phyloP scores from a whole-genome alignment of 371 early-diverging fungal species.

The Synchytrium microbalum region DNA sequence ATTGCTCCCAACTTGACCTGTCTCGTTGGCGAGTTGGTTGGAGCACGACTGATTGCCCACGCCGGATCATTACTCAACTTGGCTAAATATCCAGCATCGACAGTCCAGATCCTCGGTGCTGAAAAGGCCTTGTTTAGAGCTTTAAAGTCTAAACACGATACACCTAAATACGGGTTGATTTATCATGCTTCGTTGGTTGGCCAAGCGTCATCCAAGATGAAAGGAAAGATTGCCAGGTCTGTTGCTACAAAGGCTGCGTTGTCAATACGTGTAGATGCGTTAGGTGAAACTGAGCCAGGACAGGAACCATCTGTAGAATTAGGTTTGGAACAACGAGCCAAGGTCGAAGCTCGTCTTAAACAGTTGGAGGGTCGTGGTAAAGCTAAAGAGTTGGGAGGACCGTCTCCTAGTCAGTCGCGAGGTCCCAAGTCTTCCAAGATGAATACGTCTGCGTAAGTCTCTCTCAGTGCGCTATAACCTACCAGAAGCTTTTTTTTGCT shows the following conservation, averaged over 20 bases:
- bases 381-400: constrained; percentile 91
- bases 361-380: constrained; percentile 90
- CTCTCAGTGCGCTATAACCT: too few species aligned
- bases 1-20: constrained; percentile 98
- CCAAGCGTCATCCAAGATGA: constrained; percentile 91
- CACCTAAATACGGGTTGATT: constrained; percentile 98
- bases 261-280: constrained; percentile 98
- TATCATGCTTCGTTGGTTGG: constrained; percentile 95
- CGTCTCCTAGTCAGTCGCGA: constrained; percentile 63
- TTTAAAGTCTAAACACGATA: constrained; percentile 94
- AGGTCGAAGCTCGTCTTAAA: constrained; percentile 92
- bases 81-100: constrained; percentile 96
- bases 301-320: constrained; percentile 80
- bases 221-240: constrained; percentile 96
- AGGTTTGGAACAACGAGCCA: constrained; percentile 89
- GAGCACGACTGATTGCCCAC: constrained; percentile 91
- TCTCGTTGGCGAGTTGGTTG: constrained; percentile 94
- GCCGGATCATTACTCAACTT: constrained; percentile 96
- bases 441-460: constrained; percentile 85
- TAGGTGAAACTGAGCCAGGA: constrained; percentile 57
- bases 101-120: constrained; percentile 98
- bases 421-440: constrained; percentile 81
- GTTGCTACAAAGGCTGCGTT: constrained; percentile 98
- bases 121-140: constrained; percentile 98
- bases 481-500: too few species aligned